Conservation (phyloP, 768 basidiomycete genomes). For the Suillus variegatus region DNA sequence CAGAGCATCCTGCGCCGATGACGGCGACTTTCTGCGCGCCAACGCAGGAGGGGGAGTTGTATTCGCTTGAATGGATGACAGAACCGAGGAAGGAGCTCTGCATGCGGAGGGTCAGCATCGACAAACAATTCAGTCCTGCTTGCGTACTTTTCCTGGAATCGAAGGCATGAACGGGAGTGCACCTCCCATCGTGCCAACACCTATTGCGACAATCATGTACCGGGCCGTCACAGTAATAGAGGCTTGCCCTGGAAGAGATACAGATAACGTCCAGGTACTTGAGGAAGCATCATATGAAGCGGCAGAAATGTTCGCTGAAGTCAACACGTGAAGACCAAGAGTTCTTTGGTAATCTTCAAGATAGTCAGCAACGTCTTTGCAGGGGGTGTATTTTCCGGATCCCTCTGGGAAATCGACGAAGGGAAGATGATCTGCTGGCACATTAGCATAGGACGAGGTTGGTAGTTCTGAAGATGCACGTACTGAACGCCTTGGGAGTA, state of each 20-base stretch:
- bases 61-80: slow-evolving; percentile 8
- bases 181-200: slow-evolving; percentile 4
- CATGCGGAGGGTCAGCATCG: background rate
- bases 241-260: background rate
- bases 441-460: background rate
- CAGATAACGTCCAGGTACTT: slow-evolving; percentile 3
- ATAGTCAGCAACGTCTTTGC: slow-evolving; percentile 12
- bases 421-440: slow-evolving; percentile 9
- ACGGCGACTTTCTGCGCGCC: slow-evolving; percentile 6
- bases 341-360: slow-evolving; percentile 13
- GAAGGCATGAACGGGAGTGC: background rate
- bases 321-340: slow-evolving; percentile 12
- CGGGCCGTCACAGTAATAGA: background rate
- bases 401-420: slow-evolving; percentile 8
- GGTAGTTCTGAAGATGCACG: background rate
- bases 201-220: slow-evolving; percentile 7
- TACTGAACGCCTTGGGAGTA: slow-evolving; percentile 13
- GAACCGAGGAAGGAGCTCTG: slow-evolving; percentile 9
- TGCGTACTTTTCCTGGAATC: slow-evolving; percentile 3
- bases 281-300: background rate
- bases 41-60: background rate
- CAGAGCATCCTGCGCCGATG: slow-evolving; percentile 15
- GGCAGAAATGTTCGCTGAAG: slow-evolving; percentile 1
- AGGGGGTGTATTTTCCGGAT: background rate
- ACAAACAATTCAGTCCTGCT: background rate